These are phyloP conservation scores for Scytalidium sp. DNA, from an alignment of 2,329 filamentous ascomycete species.

Conservation along the genomic window DNA sequence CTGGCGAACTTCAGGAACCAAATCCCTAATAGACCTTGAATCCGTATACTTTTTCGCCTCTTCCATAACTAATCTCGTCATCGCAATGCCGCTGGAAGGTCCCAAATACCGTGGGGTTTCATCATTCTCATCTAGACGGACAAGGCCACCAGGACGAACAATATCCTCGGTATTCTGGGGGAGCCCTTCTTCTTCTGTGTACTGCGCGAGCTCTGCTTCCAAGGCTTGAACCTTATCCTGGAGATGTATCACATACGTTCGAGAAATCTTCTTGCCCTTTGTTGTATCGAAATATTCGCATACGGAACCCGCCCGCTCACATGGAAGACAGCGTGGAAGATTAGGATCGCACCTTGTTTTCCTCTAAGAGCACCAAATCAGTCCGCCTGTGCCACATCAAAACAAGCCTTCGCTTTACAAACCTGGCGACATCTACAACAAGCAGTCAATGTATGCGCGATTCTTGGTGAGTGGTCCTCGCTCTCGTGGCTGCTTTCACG, in stretches of 20 bases:
- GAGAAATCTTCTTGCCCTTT: slow-evolving; percentile 80
- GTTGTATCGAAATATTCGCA: slow-evolving; percentile 96
- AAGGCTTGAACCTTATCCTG: slow-evolving; percentile 82
- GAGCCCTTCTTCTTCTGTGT: slow-evolving; percentile 73
- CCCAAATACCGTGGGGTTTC: slow-evolving; percentile 87
- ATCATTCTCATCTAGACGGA: slow-evolving; percentile 80
- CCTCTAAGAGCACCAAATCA: slow-evolving; percentile 60
- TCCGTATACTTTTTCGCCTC: slow-evolving; percentile 92
- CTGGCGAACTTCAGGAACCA: slow-evolving; percentile 72
- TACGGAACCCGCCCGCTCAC: slow-evolving; percentile 83
- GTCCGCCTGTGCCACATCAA: slow-evolving; percentile 7
- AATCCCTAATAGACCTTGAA: slow-evolving; percentile 85
- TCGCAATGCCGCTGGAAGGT: slow-evolving; percentile 91
- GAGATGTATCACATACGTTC: slow-evolving; percentile 88
- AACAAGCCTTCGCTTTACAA: slow-evolving; percentile 25
- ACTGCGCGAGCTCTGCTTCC: slow-evolving; percentile 75
- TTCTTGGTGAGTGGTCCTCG: slow-evolving; percentile 54
- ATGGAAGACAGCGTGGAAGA: slow-evolving; percentile 86
- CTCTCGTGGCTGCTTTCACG: slow-evolving; percentile 37
- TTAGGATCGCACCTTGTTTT: slow-evolving; percentile 96
- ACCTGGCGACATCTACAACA: slow-evolving; percentile 80
- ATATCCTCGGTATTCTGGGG: slow-evolving; percentile 77
- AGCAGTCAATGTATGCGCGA: slow-evolving; percentile 76
- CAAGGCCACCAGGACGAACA: slow-evolving; percentile 80
- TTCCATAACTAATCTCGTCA: slow-evolving; percentile 93